Conservation (phyloP, 1,284 basidiomycete genomes). For the Volvariella surrecta region DNA sequence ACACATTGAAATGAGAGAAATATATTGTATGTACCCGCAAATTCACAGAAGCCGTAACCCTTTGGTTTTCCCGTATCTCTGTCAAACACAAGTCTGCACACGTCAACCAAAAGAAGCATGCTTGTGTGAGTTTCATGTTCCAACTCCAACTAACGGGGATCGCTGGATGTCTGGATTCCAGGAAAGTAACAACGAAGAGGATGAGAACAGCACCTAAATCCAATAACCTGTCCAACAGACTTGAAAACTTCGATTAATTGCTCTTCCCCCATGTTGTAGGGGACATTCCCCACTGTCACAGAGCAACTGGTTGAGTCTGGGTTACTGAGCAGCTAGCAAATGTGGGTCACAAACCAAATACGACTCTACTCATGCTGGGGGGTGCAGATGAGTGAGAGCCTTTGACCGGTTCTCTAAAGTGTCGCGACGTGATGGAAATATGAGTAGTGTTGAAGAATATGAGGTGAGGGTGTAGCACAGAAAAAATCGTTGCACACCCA, state of each 20-base stretch:
- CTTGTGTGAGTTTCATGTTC: too few relatives aligned
- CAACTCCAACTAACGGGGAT: too few relatives aligned
- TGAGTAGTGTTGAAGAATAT: not conserved
- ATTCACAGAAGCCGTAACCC: conserved; percentile 98
- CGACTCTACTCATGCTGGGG: conserved; percentile 7
- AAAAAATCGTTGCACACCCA: too few relatives aligned
- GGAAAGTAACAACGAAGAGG: not conserved
- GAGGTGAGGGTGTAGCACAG: not conserved
- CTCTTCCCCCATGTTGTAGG: conserved; percentile 82
- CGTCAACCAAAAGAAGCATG: conserved; percentile 1
- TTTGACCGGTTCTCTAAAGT: conserved; percentile 3
- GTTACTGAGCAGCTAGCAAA: not conserved
- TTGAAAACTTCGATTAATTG: conserved; percentile 82
- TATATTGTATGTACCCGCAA: conserved; percentile 66
- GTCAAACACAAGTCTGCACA: conserved; percentile 92
- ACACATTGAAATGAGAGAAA: conserved; percentile 15
- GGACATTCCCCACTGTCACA: conserved; percentile 75
- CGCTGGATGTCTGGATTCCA: not conserved
- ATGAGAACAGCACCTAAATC: conserved; percentile 56
- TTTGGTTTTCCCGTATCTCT: conserved; percentile 92
- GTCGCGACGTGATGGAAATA: not conserved
- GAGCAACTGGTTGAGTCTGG: not conserved
- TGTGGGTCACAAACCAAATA: conserved; percentile 4
- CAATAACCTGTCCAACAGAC: conserved; percentile 78
- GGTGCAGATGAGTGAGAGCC: conserved; percentile 1